Evolutionary conservation across 2,329 filamentous ascomycete genomes (phyloP).

Genomic region (Ophiostoma angusticollis): DNA sequence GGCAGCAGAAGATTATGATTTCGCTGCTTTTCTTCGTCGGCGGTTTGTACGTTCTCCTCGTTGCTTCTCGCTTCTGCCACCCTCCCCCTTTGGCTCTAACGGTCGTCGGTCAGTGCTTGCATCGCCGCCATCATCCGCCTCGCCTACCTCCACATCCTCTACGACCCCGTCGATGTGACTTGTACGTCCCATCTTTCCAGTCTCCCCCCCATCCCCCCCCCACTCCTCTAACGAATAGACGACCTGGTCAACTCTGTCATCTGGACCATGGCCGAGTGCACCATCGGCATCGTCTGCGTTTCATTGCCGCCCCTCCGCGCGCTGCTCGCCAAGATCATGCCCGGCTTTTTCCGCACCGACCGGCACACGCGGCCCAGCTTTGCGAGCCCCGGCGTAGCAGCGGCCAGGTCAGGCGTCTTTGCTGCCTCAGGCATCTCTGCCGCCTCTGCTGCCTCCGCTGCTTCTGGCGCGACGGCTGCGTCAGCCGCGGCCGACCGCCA

Average conservation of each 20-base stretch:
- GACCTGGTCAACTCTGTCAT: constrained; percentile 19
- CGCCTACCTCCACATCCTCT: constrained; percentile 15
- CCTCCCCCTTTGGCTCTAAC: no score
- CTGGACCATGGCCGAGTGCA: constrained; percentile 22
- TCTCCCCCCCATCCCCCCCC: background rate
- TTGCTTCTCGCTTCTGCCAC: no score
- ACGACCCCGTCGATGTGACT: constrained; percentile 17
- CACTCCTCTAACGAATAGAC: constrained; percentile 15
- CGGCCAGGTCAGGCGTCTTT: background rate
- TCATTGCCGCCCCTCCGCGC: constrained; percentile 21
- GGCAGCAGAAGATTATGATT: constrained; percentile 17
- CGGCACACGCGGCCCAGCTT: background rate
- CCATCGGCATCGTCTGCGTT: constrained; percentile 22
- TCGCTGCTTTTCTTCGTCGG: constrained; percentile 19
- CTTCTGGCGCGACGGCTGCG: background rate
- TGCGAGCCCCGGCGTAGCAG: background rate
- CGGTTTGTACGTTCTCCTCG: constrained; percentile 21
- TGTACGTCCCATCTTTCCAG: constrained; percentile 14
- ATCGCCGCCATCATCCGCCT: constrained; percentile 16
- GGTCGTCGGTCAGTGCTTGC: constrained; percentile 16
- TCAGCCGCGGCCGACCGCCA: background rate
- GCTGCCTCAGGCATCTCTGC: background rate
- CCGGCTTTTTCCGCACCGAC: constrained; percentile 5
- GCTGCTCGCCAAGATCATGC: constrained; percentile 9
- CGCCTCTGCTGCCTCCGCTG: background rate